Evolutionary conservation across 805 yeast species (phyloP).

Genomic region (Saccharomycodes ludwigii): DNA sequence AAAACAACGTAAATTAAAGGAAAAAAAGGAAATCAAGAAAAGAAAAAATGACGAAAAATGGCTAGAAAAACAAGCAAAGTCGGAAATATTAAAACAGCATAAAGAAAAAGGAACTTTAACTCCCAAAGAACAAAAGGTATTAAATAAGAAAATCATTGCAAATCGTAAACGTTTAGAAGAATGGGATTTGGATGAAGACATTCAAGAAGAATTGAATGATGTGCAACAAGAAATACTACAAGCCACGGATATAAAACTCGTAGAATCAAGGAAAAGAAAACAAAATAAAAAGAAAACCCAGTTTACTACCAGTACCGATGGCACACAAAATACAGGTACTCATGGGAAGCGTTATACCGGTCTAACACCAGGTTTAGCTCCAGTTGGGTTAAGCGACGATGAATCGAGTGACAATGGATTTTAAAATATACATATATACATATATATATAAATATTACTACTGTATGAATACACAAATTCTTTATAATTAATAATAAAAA

Average conservation of each 20-base stretch:
- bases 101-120: constrained; percentile 20
- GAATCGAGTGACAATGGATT: constrained; percentile 24
- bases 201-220: constrained; percentile 28
- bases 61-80: constrained; percentile 22
- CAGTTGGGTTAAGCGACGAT: constrained; percentile 55
- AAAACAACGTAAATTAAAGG: constrained; percentile 22
- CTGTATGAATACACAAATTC: constrained; percentile 1
- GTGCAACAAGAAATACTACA: constrained; percentile 31
- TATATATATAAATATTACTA: constrained; percentile 2
- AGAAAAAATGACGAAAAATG: constrained; percentile 11
- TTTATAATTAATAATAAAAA: constrained; percentile 1
- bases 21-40: constrained; percentile 18
- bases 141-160: constrained; percentile 24
- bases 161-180: constrained; percentile 29
- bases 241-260: constrained; percentile 26
- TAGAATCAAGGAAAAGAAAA: constrained; percentile 23
- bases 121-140: constrained; percentile 22
- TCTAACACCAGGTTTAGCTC: constrained; percentile 77
- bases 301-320: background rate
- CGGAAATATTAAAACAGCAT: constrained; percentile 24
- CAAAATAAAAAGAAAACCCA: constrained; percentile 12
- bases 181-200: constrained; percentile 29
- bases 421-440: constrained; percentile 2
- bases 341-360: constrained; percentile 34
- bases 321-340: background rate